These are phyloP conservation scores for Trypanosoma avium DNA, from an alignment of 208 protist species.

Conservation along the genomic window DNA sequence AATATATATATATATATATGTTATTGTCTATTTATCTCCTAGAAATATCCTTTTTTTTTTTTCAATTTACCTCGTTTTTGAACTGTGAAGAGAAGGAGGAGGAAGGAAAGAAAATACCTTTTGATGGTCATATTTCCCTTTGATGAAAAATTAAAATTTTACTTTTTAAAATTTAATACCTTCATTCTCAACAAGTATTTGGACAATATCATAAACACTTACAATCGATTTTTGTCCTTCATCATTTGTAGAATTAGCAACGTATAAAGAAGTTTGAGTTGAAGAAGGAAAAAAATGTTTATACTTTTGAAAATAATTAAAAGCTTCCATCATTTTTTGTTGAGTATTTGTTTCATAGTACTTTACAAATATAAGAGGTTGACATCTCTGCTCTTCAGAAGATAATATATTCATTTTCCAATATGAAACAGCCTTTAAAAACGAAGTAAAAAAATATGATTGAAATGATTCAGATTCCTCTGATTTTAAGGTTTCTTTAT, in stretches of 20 bases:
- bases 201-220: slow-evolving; percentile 21
- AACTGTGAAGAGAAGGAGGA: too few relatives aligned
- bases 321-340: slow-evolving; percentile 21
- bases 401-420: slow-evolving; percentile 21
- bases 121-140: too few relatives aligned
- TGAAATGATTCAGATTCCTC: background rate
- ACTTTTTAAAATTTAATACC: too few relatives aligned
- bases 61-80: too few relatives aligned
- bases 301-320: slow-evolving; percentile 17
- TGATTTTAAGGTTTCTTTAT: background rate
- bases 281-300: background rate
- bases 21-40: too few relatives aligned
- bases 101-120: too few relatives aligned
- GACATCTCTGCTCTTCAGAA: slow-evolving; percentile 9
- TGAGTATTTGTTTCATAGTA: slow-evolving; percentile 21
- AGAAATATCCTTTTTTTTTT: too few relatives aligned
- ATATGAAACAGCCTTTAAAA: slow-evolving; percentile 34
- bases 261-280: background rate
- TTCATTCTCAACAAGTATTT: slow-evolving; percentile 20
- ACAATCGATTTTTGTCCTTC: background rate
- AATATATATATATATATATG: too few relatives aligned
- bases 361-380: slow-evolving; percentile 26
- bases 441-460: slow-evolving; percentile 19
- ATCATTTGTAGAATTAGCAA: background rate
- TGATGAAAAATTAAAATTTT: too few relatives aligned